Evolutionary conservation across 108 stramenopile genomes (phyloP).

Genomic region (Licmophora abbreviata): DNA sequence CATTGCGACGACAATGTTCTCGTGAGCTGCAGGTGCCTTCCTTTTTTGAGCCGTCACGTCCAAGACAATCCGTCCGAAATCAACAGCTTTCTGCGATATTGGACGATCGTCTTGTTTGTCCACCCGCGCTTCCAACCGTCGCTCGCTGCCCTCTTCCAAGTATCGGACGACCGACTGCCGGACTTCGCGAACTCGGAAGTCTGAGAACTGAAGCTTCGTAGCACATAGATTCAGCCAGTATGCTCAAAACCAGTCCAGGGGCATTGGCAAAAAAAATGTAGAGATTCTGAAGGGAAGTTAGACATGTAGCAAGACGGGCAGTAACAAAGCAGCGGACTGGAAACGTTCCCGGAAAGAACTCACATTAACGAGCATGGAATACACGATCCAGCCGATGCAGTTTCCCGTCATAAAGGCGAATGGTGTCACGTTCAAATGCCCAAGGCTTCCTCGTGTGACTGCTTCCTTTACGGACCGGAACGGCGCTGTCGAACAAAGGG

Average conservation of each 20-base stretch:
- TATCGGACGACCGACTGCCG: slow-evolving; percentile 27
- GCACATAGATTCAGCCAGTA: slow-evolving; percentile 73
- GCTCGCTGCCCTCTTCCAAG: too few relatives aligned
- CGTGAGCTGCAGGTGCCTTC: slow-evolving; percentile 54
- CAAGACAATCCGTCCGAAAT: slow-evolving; percentile 37
- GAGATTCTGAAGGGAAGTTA: too few relatives aligned
- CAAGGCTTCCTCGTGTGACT: slow-evolving; percentile 36
- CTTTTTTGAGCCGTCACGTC: slow-evolving; percentile 50
- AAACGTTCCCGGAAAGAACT: too few relatives aligned
- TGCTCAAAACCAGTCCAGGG: slow-evolving; percentile 42
- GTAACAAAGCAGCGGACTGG: too few relatives aligned
- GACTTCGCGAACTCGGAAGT: slow-evolving; percentile 23
- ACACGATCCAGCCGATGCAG: slow-evolving; percentile 64
- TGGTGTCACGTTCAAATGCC: slow-evolving; percentile 66
- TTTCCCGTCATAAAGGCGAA: slow-evolving; percentile 80
- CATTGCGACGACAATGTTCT: slow-evolving; percentile 42
- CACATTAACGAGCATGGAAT: slow-evolving; percentile 40
- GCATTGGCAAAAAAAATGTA: slow-evolving; percentile 64
- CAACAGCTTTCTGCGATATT: not conserved
- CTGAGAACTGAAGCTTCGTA: slow-evolving; percentile 55
- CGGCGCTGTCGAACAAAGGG: too few relatives aligned
- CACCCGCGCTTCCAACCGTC: too few relatives aligned
- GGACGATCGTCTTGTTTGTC: too few relatives aligned
- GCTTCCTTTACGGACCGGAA: slow-evolving; percentile 37
- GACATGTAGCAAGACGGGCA: too few relatives aligned